phyloP scores from a whole-genome alignment of 495 filamentous ascomycete genomes.

The Venustampulla echinocandica region DNA sequence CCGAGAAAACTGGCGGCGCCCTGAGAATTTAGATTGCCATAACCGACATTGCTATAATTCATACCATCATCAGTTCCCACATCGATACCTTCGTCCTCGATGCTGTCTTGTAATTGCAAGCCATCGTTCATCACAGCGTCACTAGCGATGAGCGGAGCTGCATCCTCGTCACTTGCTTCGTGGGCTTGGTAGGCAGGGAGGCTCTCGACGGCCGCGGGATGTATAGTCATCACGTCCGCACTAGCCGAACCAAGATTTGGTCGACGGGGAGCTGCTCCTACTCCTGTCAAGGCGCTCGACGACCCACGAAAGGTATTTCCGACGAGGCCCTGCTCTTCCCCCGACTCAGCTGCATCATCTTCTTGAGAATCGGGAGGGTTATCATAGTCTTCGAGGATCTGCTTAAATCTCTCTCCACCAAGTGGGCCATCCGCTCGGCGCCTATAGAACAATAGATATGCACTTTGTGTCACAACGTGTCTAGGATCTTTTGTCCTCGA shows the following conservation, averaged over 20 bases:
- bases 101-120: conserved; percentile 17
- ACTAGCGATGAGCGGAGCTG: conserved; percentile 4
- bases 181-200: conserved; percentile 20
- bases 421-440: conserved; percentile 67
- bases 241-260: conserved; percentile 41
- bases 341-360: conserved; percentile 43
- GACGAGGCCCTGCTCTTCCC: conserved; percentile 80
- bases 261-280: conserved; percentile 61
- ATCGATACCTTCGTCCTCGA: conserved; percentile 26
- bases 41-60: conserved; percentile 7
- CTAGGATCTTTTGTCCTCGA: conserved; percentile 41
- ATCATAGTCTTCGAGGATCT: conserved; percentile 52
- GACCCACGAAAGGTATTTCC: conserved; percentile 73
- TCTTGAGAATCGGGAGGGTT: conserved; percentile 35
- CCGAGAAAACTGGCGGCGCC: conserved; percentile 1
- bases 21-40: not conserved
- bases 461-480: conserved; percentile 54
- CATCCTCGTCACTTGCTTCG: conserved; percentile 14
- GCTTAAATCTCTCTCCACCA: conserved; percentile 64
- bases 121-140: conserved; percentile 21
- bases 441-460: conserved; percentile 94
- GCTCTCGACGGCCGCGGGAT: conserved; percentile 16
- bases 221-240: conserved; percentile 17
- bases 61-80: conserved; percentile 7
- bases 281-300: conserved; percentile 74